Conservation (phyloP, 352 stramenopile species). For the Globisporangium mamillatum region DNA sequence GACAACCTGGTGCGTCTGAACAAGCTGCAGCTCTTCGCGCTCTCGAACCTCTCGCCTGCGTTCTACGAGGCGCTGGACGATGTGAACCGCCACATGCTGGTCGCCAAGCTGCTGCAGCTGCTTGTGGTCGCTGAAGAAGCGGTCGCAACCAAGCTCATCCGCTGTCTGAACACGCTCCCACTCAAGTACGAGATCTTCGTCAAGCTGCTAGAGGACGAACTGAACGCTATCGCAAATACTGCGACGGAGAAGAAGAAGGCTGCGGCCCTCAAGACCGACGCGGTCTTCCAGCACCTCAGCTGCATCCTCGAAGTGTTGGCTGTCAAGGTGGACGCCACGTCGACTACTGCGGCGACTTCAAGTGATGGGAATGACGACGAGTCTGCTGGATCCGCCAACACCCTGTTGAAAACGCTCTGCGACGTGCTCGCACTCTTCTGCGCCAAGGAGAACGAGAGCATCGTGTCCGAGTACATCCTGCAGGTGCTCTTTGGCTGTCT, state of each 20-base stretch:
- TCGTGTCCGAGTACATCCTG: constrained; percentile 76
- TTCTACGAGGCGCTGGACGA: constrained; percentile 55
- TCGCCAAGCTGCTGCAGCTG: constrained; percentile 47
- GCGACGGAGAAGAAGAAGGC: constrained; percentile 23
- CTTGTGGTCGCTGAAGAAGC: constrained; percentile 59
- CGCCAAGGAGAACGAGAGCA: constrained; percentile 40
- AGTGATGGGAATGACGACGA: constrained; percentile 23
- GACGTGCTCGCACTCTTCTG: constrained; percentile 64
- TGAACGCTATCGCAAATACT: constrained; percentile 9
- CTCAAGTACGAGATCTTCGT: constrained; percentile 56
- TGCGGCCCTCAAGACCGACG: constrained; percentile 2
- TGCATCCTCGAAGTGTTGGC: constrained; percentile 77
- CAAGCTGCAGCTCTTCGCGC: constrained; percentile 41
- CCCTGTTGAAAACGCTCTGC: constrained; percentile 52
- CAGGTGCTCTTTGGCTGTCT: constrained; percentile 79
- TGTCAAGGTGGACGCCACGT: constrained; percentile 55
- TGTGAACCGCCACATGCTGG: constrained; percentile 43
- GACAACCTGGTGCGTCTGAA: constrained; percentile 27
- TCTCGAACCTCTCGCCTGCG: constrained; percentile 32
- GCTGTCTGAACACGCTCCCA: constrained; percentile 47
- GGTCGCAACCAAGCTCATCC: constrained; percentile 56
- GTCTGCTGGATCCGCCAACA: constrained; percentile 24
- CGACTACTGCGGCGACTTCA: constrained; percentile 3
- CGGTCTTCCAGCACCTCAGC: constrained; percentile 50
- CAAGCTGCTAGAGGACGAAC: constrained; percentile 44